phyloP scores from a whole-genome alignment of 768 basidiomycete genomes.

The Hericium rajendrae region DNA sequence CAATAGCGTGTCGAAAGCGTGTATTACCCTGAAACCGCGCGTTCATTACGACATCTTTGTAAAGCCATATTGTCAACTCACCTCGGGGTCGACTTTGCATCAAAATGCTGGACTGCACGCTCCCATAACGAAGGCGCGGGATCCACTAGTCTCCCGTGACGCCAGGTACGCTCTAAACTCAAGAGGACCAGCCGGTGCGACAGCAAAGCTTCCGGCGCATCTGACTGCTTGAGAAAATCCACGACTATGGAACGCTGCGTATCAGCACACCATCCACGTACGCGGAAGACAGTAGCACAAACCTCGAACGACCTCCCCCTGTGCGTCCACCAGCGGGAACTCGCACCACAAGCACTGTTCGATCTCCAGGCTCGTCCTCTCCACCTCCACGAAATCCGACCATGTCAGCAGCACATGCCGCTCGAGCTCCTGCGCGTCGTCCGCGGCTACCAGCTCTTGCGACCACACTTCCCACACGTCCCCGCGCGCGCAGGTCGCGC shows the following conservation, averaged over 20 bases:
- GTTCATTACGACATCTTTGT: background rate
- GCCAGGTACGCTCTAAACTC: conserved; percentile 10
- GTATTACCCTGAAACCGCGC: conserved; percentile 27
- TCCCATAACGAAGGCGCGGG: conserved; percentile 1
- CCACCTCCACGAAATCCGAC: conserved; percentile 32
- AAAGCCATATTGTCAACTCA: conserved; percentile 13
- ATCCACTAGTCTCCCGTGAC: conserved; percentile 1
- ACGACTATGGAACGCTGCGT: conserved; percentile 2
- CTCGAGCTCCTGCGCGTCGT: conserved; percentile 25
- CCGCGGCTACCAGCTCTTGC: conserved; percentile 16
- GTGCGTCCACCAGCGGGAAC: conserved; percentile 27
- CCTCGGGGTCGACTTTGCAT: conserved; percentile 38
- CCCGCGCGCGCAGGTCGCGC: background rate
- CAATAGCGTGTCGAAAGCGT: conserved; percentile 32
- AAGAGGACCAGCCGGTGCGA: conserved; percentile 9
- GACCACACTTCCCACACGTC: conserved; percentile 39
- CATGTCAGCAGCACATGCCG: conserved; percentile 27
- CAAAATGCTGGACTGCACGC: conserved; percentile 20
- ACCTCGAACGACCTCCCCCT: conserved; percentile 16
- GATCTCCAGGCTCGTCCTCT: conserved; percentile 32
- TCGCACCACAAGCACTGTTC: conserved; percentile 39
- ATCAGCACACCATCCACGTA: background rate
- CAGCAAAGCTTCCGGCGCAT: conserved; percentile 4
- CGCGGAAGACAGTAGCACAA: background rate
- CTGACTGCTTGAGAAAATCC: conserved; percentile 6